Conservation (phyloP, 352 stramenopile genomes). For the Phytophthora meadii region DNA sequence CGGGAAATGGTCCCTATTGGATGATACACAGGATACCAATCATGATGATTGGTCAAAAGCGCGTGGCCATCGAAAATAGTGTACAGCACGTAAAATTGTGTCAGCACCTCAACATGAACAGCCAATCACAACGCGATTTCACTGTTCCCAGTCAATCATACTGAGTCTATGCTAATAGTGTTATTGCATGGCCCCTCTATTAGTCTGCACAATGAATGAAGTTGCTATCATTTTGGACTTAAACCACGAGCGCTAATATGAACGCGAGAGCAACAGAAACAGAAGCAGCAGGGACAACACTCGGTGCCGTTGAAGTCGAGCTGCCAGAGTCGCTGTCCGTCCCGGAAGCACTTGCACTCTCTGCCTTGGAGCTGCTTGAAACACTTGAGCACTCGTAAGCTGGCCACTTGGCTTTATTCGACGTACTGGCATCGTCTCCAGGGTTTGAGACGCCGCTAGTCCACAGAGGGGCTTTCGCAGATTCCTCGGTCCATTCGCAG, state of each 20-base stretch:
- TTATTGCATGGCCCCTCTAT: too few species aligned
- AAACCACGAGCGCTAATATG: too few species aligned
- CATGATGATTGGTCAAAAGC: conserved; percentile 8
- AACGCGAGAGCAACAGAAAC: too few species aligned
- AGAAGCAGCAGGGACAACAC: background rate
- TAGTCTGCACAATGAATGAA: too few species aligned
- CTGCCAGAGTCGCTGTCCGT: background rate
- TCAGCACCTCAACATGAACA: background rate
- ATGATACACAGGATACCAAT: too few species aligned
- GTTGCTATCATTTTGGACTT: too few species aligned
- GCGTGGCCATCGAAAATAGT: conserved; percentile 3
- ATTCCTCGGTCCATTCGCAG: background rate
- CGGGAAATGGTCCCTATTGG: too few species aligned
- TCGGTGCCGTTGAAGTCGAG: background rate
- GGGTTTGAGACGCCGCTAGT: background rate
- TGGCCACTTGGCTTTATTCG: background rate
- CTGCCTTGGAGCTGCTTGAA: background rate
- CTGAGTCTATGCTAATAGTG: too few species aligned
- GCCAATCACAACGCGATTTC: conserved; percentile 1
- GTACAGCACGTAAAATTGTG: background rate
- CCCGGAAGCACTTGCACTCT: background rate
- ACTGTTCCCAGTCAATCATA: too few species aligned
- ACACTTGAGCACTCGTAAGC: background rate
- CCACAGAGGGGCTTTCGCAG: background rate
- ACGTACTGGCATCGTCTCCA: background rate